A percentile compares a stretch with the other conserved stretches of the same genome.
phyloP scores from a whole-genome alignment of 176 grass and related monocot genomes.

The Aegilops longissima region DNA sequence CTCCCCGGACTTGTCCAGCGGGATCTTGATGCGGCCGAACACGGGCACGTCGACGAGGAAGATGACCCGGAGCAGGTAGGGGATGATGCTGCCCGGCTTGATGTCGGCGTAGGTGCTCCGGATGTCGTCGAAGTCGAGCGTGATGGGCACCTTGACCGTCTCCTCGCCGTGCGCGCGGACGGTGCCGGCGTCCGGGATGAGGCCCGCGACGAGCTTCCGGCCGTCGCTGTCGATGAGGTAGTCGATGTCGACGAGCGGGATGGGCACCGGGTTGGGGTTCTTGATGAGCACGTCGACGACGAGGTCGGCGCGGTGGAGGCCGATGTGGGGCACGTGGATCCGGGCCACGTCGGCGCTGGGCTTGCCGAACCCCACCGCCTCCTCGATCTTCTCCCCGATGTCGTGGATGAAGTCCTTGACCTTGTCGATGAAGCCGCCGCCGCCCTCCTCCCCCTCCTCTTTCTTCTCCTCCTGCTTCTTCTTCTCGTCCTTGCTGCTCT shows the following conservation, averaged over 20 bases:
- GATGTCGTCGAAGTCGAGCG: conserved; percentile 83
- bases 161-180: conserved; percentile 82
- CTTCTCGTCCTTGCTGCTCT: conserved; percentile 36
- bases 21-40: conserved; percentile 79
- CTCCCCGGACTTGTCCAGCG: conserved; percentile 79
- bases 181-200: conserved; percentile 95
- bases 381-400: conserved; percentile 94
- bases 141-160: conserved; percentile 89
- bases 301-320: conserved; percentile 77
- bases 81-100: conserved; percentile 90
- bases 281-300: conserved; percentile 88
- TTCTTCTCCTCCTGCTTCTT: conserved; percentile 32
- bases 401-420: conserved; percentile 98
- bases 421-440: conserved; percentile 73
- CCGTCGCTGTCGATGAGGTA: conserved; percentile 96
- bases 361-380: conserved; percentile 86
- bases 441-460: conserved; percentile 20
- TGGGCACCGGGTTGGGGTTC: conserved; percentile 93
- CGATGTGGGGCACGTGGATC: conserved; percentile 82
- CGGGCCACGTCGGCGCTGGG: conserved; percentile 74
- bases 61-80: conserved; percentile 71
- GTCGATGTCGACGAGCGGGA: conserved; percentile 93
- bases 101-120: conserved; percentile 78
- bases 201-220: conserved; percentile 83
- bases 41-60: conserved; percentile 89